Evolutionary conservation across 2,329 filamentous ascomycete species (phyloP).

Genomic region (Penicillium sclerotiorum): DNA sequence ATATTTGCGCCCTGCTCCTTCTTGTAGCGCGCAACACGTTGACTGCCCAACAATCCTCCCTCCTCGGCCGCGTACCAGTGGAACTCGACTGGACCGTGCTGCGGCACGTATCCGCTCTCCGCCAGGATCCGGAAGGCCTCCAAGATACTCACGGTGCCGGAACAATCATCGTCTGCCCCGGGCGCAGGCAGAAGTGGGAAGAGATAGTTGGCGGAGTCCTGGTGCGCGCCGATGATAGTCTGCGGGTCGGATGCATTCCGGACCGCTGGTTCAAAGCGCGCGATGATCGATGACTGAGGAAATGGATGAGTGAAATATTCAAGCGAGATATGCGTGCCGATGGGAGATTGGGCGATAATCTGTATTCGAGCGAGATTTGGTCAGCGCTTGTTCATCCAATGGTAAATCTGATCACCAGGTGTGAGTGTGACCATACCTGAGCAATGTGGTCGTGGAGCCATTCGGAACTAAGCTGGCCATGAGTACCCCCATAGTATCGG

Average conservation of each 20-base stretch:
- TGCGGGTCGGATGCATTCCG: constrained; percentile 11
- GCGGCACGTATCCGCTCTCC: constrained; percentile 9
- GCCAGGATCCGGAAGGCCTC: constrained; percentile 14
- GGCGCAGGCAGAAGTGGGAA: constrained; percentile 14
- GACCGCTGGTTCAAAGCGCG: constrained; percentile 15
- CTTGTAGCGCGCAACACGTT: constrained; percentile 13
- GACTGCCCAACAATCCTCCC: constrained; percentile 11
- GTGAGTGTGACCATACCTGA: constrained; percentile 1
- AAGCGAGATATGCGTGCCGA: constrained; percentile 14
- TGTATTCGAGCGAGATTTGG: not conserved
- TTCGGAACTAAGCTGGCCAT: constrained; percentile 10
- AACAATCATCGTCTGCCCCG: constrained; percentile 14
- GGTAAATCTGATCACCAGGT: not conserved
- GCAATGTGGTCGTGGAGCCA: constrained; percentile 15
- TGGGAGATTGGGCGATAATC: constrained; percentile 11
- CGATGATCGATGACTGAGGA: constrained; percentile 14
- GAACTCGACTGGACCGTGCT: constrained; percentile 14
- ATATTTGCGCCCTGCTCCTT: constrained; percentile 10
- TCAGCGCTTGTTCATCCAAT: not conserved
- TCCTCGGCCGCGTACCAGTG: constrained; percentile 17
- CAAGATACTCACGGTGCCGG: constrained; percentile 14
- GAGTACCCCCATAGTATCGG: constrained; percentile 10
- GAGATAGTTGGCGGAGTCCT: constrained; percentile 17
- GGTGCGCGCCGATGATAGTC: constrained; percentile 13
- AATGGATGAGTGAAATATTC: constrained; percentile 16